phyloP scores from a whole-genome alignment of 495 filamentous ascomycete genomes.

The Massariosphaeria phaeospora region DNA sequence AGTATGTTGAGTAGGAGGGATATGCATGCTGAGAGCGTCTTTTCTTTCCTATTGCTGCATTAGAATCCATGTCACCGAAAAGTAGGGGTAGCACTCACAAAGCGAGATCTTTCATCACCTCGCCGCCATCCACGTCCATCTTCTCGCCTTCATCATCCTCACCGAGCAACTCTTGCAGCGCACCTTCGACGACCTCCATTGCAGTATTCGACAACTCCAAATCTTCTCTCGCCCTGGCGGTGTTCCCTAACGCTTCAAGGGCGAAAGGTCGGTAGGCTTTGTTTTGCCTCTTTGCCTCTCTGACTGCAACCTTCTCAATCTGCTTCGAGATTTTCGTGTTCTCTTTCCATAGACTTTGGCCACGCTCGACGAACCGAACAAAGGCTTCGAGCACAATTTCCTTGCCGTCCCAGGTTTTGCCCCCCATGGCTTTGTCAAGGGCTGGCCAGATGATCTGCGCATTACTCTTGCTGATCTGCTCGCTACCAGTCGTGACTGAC shows the following conservation, averaged over 20 bases:
- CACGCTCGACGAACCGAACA: constrained; percentile 65
- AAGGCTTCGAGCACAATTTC: constrained; percentile 84
- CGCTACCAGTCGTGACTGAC: constrained; percentile 18
- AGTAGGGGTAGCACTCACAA: constrained; percentile 16
- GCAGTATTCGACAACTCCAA: constrained; percentile 65
- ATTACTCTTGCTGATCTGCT: constrained; percentile 51
- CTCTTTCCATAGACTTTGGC: constrained; percentile 53
- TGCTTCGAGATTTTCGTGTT: constrained; percentile 47
- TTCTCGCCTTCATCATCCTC: constrained; percentile 33
- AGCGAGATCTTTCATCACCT: constrained; percentile 21
- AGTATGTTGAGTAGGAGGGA: constrained; percentile 9
- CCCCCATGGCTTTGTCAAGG: constrained; percentile 68
- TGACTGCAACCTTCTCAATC: constrained; percentile 50
- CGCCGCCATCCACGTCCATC: constrained; percentile 61
- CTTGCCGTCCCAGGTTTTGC: constrained; percentile 93
- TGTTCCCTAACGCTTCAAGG: constrained; percentile 64
- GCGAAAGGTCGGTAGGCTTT: constrained; percentile 71
- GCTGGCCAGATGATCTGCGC: constrained; percentile 71
- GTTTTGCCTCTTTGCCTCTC: constrained; percentile 87
- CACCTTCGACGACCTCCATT: constrained; percentile 51
- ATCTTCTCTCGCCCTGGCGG: constrained; percentile 58
- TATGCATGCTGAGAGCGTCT: constrained; percentile 28
- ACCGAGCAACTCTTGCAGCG: constrained; percentile 45
- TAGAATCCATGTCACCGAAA: not conserved
- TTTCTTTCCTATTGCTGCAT: constrained; percentile 24